Base-by-base conservation (phyloP, 1,139 yeast species). In the Hemisphaericaspora xylanilytica region DNA sequence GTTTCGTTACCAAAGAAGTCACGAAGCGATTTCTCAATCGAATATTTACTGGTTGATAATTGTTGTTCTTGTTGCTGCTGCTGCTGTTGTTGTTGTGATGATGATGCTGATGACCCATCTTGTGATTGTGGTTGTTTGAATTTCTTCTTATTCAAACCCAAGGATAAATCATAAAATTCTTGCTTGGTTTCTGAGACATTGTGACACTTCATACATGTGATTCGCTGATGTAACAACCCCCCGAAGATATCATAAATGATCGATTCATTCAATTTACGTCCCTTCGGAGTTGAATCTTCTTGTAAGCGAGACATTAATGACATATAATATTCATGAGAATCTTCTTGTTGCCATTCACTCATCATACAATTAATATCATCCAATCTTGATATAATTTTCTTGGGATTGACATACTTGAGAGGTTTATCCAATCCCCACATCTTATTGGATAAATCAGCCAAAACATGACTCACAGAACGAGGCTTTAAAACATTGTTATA, bases 271-370 rank as follows among this genome's bases (percentile, higher is more conserved):
- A 89, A 70, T 56, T 90, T 89, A 36, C 70, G 74, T 11, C 96
- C 96, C 56, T 80, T 84, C 24, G 97, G 97, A 2, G 94, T 89
- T 6, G 88, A 76, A 57, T 90, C 97, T 58, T 90, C 97, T 61
- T 90, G 97, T 42, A 90, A 65, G 40, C 96, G 67, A 8, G 94
- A 81, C 73, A 90, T 74, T 45, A 90, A 67, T 13, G 95, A 85
- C 96, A 90, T 89, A 58, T 82, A 87, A 62, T 90, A 92, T 61
- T 92, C 99, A 61, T 92, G 99, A 1, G 96, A 85, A 60, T 92
- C 99, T 62, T 92, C 97, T 61, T 92, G 98, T 60, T 88, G 90
- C 96, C 96, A 89, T 58, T 83, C 92, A 29, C 90, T 81, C 96
- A 90, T 88, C 94, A 87, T 85, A 57, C 96, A 88, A 60, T 90